phyloP scores from a whole-genome alignment of 805 yeast species.

The Barnettozyma pratensis region DNA sequence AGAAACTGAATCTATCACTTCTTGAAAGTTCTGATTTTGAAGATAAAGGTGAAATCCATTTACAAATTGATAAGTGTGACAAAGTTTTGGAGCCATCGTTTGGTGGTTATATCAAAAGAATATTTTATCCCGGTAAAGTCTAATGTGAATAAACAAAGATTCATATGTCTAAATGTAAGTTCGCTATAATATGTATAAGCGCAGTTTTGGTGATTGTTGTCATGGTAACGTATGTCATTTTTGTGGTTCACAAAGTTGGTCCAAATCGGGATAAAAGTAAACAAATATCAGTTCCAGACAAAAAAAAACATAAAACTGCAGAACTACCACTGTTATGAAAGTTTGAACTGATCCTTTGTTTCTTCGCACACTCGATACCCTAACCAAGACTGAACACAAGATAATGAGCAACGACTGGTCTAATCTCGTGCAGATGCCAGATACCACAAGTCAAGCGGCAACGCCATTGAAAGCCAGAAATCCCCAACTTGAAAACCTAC shows the following conservation, averaged over 20 bases:
- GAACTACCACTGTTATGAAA: conserved; percentile 15
- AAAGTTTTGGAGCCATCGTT: too few relatives aligned
- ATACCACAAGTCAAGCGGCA: conserved; percentile 7
- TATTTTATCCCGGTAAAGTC: conserved; percentile 15
- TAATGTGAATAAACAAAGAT: conserved; percentile 30
- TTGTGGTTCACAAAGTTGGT: not conserved
- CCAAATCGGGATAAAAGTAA: conserved; percentile 14
- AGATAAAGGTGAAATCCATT: too few relatives aligned
- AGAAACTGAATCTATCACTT: not conserved
- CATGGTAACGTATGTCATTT: not conserved
- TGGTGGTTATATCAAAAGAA: conserved; percentile 12
- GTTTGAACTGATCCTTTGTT: conserved; percentile 1
- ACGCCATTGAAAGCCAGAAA: conserved; percentile 20
- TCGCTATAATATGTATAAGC: too few relatives aligned
- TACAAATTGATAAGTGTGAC: too few relatives aligned
- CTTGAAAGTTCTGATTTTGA: too few relatives aligned
- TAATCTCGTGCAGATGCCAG: conserved; percentile 12
- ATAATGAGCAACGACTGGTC: conserved; percentile 10
- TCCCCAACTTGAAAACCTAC: conserved; percentile 14
- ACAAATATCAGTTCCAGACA: conserved; percentile 1
- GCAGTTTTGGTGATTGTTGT: not conserved
- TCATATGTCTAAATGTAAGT: conserved; percentile 1
- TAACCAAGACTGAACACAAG: too few relatives aligned
- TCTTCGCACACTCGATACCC: too few relatives aligned
- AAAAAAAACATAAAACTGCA: not conserved